Evolutionary conservation across 306 rosid species (phyloP), one percentile per base, ranked within the genome.

Genomic region (Oxytropis ochrocephala): DNA sequence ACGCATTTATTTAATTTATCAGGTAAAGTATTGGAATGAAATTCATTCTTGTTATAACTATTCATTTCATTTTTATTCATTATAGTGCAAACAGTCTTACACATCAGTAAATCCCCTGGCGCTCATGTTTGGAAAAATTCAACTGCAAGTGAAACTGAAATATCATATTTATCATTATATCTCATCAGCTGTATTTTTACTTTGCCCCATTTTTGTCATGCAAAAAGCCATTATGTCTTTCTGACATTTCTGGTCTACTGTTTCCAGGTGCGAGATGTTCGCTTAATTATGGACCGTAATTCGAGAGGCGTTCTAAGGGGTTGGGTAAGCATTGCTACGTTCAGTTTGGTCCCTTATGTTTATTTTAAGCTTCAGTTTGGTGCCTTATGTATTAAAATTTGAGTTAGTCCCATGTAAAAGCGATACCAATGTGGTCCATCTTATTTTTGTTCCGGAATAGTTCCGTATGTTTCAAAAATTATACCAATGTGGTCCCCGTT

Each of bases 241-340:
- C 36, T 50, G 29, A 67, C 49, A 32, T 50, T 13, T 66, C 36
- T 50, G 64, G 29, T 38, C 53, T 55, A 32, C 67, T 48, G 18
- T 73, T 63, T 76, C 51, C 77, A 94, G 99, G 99, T 94, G 57
- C 97, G 99, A 44, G 99, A 94, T 74, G 99, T 91, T 72, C 96
- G 97, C 39, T 89, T 94, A 65, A 94, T 94, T 77, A 87, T 94
- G 99, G 99, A 91, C 78, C 97, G 99, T 62, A 94, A 82, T 83
- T 88, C 97, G 57, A 87, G 97, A 65, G n/a, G n/a, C 97, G 99
- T 69, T 94, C 99, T 6, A 94, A 94, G 84, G 99, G 61, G 90
- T 91, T 81, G 99, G 99, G 99, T 94, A 77, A 27, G 96, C 77
- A 70, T 77, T 57, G 8, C 2, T 3, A 24, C 29, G 2, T 24